Evolutionary conservation across 2,329 filamentous ascomycete genomes (phyloP).

Genomic region (Aureobasidium uvarum): DNA sequence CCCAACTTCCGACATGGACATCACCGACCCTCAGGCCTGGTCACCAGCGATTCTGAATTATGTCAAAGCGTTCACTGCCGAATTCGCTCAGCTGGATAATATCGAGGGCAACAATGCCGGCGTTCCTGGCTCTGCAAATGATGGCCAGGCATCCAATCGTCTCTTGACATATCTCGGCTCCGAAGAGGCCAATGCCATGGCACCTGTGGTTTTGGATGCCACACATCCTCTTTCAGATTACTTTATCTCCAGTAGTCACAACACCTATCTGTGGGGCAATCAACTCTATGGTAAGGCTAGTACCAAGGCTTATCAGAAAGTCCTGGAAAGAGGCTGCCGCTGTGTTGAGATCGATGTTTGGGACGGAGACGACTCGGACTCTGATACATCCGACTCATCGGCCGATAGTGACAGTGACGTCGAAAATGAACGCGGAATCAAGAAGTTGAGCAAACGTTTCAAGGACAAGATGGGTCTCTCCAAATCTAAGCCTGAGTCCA

Average conservation of each 20-base stretch:
- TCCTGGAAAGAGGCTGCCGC: constrained; percentile 73
- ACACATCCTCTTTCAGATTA: constrained; percentile 73
- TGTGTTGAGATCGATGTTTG: constrained; percentile 96
- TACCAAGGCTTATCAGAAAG: constrained; percentile 73
- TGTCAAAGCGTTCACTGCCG: constrained; percentile 8
- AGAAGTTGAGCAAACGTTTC: constrained; percentile 37
- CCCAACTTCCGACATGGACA: neutral
- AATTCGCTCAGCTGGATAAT: neutral
- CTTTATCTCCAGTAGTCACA: constrained; percentile 93
- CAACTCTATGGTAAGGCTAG: constrained; percentile 77
- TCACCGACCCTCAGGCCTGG: neutral
- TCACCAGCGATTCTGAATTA: constrained; percentile 18
- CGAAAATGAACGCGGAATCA: constrained; percentile 35
- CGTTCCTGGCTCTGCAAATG: neutral
- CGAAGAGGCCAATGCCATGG: constrained; percentile 48
- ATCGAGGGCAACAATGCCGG: neutral
- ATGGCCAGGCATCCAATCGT: constrained; percentile 37
- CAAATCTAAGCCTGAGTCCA: constrained; percentile 30
- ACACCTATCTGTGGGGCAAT: constrained; percentile 86
- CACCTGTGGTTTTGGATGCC: constrained; percentile 39
- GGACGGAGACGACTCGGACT: constrained; percentile 61
- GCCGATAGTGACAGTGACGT: constrained; percentile 33
- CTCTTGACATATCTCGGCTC: constrained; percentile 52
- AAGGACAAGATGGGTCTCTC: constrained; percentile 33
- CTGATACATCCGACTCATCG: constrained; percentile 12